These are phyloP conservation scores for Dendrothele bispora DNA, from an alignment of 768 basidiomycete species.

Conservation along the genomic window DNA sequence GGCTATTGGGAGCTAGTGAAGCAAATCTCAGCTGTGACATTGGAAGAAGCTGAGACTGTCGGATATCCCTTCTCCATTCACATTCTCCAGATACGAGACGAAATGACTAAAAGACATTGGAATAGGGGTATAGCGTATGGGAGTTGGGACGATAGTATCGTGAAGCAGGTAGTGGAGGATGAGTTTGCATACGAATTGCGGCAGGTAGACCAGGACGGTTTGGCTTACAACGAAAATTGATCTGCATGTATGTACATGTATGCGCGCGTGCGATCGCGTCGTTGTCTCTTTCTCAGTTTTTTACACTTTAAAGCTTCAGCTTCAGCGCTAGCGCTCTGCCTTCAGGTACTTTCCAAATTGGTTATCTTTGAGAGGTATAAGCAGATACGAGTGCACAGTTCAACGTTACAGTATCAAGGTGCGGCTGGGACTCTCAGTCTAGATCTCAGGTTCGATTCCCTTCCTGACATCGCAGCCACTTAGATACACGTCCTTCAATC, in stretches of 20 bases:
- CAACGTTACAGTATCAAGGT: too few relatives aligned
- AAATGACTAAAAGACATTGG: background rate
- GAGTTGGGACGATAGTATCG: background rate
- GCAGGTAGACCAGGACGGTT: background rate
- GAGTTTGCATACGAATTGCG: background rate
- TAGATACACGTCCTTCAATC: too few relatives aligned
- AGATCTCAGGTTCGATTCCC: too few relatives aligned
- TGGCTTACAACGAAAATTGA: too few relatives aligned
- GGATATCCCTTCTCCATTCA: constrained; percentile 15
- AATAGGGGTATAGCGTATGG: background rate
- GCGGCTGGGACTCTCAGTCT: too few relatives aligned
- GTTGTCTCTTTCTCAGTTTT: background rate
- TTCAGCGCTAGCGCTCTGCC: constrained; percentile 63
- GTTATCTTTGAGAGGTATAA: too few relatives aligned
- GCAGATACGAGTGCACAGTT: too few relatives aligned
- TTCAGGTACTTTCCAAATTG: constrained; percentile 65
- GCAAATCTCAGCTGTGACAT: constrained; percentile 19
- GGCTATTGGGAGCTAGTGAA: constrained; percentile 26
- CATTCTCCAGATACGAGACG: constrained; percentile 5
- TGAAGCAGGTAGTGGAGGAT: background rate
- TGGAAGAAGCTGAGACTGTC: constrained; percentile 25
- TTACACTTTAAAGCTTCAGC: constrained; percentile 51
- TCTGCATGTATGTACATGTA: too few relatives aligned
- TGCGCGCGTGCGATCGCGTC: too few relatives aligned
- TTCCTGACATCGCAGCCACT: too few relatives aligned